phyloP scores from a whole-genome alignment of 306 rosid species.

The Quercus alba region DNA sequence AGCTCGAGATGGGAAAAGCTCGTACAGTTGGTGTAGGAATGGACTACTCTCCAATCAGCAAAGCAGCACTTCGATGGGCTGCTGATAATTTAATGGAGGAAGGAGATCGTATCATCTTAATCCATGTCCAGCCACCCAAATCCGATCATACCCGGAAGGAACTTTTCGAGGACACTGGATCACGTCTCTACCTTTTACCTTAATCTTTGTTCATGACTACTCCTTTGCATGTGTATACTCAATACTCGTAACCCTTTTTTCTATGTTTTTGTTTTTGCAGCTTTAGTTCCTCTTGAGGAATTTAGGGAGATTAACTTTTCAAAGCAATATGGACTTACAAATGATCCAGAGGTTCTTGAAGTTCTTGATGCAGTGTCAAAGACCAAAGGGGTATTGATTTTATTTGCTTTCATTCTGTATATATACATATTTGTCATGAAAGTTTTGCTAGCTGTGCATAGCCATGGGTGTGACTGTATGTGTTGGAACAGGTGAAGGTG shows the following conservation, averaged over 20 bases:
- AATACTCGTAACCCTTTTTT: not conserved
- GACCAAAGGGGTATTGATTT: conserved; percentile 48
- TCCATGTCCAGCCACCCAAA: conserved; percentile 59
- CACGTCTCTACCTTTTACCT: conserved; percentile 33
- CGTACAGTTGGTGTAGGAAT: conserved; percentile 60
- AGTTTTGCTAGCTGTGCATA: too few species aligned
- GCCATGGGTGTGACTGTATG: not conserved
- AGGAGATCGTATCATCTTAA: conserved; percentile 53
- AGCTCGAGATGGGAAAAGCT: conserved; percentile 29
- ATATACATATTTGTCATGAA: not conserved
- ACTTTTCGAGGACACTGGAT: conserved; percentile 61
- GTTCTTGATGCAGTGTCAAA: conserved; percentile 49
- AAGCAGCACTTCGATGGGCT: conserved; percentile 69
- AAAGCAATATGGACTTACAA: conserved; percentile 71
- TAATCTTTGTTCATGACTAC: too few species aligned
- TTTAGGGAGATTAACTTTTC: conserved; percentile 53
- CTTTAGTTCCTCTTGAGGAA: conserved; percentile 81
- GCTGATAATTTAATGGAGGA: conserved; percentile 46
- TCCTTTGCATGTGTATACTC: not conserved
- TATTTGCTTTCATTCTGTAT: not conserved
- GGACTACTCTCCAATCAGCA: conserved; percentile 73
- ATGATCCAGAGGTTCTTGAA: conserved; percentile 57
- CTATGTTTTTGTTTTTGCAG: conserved; percentile 28
- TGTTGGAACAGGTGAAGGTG: conserved; percentile 48
- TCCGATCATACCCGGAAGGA: conserved; percentile 59